Conservation (phyloP, 192 early-diverging fungal species). For the Blastocladiella britannica region DNA sequence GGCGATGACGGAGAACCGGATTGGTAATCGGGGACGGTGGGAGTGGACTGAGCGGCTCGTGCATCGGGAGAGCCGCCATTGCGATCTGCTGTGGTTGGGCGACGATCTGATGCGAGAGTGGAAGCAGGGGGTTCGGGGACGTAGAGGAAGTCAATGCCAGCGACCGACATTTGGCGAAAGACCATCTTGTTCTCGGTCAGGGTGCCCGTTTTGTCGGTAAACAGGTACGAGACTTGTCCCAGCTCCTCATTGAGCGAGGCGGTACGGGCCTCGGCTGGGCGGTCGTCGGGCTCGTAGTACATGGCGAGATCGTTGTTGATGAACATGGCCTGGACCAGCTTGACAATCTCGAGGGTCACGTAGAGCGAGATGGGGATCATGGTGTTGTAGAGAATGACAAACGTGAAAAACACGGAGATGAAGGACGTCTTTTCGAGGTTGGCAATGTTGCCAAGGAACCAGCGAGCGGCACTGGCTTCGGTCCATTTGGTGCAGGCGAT, state of each 20-base stretch:
- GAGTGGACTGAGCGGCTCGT: too few species aligned
- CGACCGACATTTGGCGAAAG: slow-evolving; percentile 44
- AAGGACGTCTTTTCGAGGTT: slow-evolving; percentile 7
- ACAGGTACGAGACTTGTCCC: slow-evolving; percentile 68
- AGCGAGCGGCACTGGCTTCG: slow-evolving; percentile 14
- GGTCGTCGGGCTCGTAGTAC: slow-evolving; percentile 50
- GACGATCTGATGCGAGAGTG: too few species aligned
- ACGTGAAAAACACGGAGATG: slow-evolving; percentile 33
- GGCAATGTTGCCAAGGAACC: slow-evolving; percentile 23
- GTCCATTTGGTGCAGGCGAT: slow-evolving; percentile 19
- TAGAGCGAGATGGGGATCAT: slow-evolving; percentile 78
- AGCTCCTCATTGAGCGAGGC: slow-evolving; percentile 72
- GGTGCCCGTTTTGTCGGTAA: slow-evolving; percentile 80
- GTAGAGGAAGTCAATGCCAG: slow-evolving; percentile 36
- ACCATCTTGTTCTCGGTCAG: slow-evolving; percentile 74
- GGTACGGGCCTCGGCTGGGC: slow-evolving; percentile 53
- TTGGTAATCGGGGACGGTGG: too few species aligned
- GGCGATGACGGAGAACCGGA: too few species aligned
- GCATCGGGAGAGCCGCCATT: too few species aligned
- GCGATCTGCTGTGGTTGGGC: too few species aligned
- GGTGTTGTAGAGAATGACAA: slow-evolving; percentile 63
- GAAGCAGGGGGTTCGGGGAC: too few species aligned
- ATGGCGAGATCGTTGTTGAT: slow-evolving; percentile 59
- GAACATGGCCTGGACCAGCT: slow-evolving; percentile 48
- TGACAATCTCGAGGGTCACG: slow-evolving; percentile 69